These are phyloP conservation scores for Globisporangium spiculum DNA, from an alignment of 352 stramenopile species.

Conservation along the genomic window DNA sequence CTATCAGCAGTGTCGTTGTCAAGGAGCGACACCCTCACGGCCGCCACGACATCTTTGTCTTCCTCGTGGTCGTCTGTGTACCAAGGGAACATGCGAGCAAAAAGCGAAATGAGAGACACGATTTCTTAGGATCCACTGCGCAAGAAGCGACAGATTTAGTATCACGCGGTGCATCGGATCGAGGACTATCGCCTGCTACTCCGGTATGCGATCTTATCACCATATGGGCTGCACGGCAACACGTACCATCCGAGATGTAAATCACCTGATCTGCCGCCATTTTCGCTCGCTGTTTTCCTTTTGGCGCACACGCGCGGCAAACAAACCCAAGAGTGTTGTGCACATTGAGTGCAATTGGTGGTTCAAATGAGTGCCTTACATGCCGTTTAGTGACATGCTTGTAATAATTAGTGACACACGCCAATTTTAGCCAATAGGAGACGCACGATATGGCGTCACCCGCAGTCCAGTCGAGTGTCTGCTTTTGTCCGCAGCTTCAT, in stretches of 20 bases:
- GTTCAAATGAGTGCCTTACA: constrained; percentile 4
- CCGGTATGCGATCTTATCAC: no score
- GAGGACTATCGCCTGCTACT: not conserved
- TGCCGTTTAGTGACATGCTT: not conserved
- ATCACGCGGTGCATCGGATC: not conserved
- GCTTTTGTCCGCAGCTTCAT: constrained; percentile 1
- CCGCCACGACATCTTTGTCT: not conserved
- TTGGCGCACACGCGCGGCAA: not conserved
- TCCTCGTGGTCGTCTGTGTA: constrained; percentile 13
- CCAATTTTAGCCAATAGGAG: constrained; percentile 4
- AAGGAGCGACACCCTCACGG: constrained; percentile 1
- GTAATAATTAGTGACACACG: not conserved
- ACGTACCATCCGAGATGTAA: constrained; percentile 52
- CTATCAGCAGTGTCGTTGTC: constrained; percentile 4
- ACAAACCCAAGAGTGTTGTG: not conserved
- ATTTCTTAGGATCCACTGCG: not conserved
- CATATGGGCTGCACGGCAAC: not conserved
- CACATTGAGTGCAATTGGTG: not conserved
- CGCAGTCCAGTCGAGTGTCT: constrained; percentile 8
- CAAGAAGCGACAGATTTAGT: not conserved
- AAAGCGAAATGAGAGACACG: not conserved
- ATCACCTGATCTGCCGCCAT: constrained; percentile 30
- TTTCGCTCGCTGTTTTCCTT: not conserved
- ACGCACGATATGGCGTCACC: not conserved
- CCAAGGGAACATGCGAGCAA: not conserved